Evolutionary conservation across 306 rosid genomes (phyloP).

Genomic region (Gastrolobium villosum): DNA sequence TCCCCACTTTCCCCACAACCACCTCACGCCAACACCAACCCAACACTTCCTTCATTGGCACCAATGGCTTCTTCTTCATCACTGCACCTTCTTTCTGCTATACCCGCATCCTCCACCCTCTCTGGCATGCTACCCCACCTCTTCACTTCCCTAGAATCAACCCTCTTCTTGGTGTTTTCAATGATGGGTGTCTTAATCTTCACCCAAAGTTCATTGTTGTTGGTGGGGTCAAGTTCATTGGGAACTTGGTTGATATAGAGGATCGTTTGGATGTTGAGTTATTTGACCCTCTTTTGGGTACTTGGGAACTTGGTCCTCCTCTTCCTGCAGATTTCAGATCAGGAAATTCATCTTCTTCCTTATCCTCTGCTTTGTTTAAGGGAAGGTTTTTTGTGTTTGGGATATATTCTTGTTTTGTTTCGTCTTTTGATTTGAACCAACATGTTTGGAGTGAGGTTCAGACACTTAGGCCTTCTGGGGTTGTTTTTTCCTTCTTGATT

Average conservation of each 20-base stretch:
- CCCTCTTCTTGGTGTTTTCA: constrained; percentile 81
- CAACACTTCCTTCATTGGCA: constrained; percentile 68
- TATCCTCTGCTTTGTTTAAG: constrained; percentile 74
- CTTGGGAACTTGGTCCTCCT: constrained; percentile 78
- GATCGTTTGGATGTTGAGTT: constrained; percentile 81
- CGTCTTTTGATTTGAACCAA: constrained; percentile 65
- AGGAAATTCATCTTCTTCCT: constrained; percentile 72
- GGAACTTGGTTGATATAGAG: constrained; percentile 83
- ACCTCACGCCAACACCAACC: constrained; percentile 39
- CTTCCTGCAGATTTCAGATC: constrained; percentile 78
- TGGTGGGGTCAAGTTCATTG: constrained; percentile 83
- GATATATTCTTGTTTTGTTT: constrained; percentile 71
- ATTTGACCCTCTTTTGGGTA: constrained; percentile 60
- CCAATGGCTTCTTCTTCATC: constrained; percentile 70
- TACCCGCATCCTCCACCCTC: constrained; percentile 59
- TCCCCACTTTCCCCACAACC: constrained; percentile 57
- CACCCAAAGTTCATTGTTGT: constrained; percentile 65
- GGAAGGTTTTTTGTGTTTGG: constrained; percentile 72
- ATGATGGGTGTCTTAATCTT: background rate
- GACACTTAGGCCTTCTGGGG: constrained; percentile 73
- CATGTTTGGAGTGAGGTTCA: constrained; percentile 75
- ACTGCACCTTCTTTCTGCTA: constrained; percentile 71
- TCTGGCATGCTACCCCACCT: constrained; percentile 65
- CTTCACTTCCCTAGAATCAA: constrained; percentile 74
- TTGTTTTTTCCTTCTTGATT: constrained; percentile 77